Evolutionary conservation across 768 basidiomycete genomes (phyloP), one percentile per base, ranked within the genome.

Genomic region (Ramaria rubella): DNA sequence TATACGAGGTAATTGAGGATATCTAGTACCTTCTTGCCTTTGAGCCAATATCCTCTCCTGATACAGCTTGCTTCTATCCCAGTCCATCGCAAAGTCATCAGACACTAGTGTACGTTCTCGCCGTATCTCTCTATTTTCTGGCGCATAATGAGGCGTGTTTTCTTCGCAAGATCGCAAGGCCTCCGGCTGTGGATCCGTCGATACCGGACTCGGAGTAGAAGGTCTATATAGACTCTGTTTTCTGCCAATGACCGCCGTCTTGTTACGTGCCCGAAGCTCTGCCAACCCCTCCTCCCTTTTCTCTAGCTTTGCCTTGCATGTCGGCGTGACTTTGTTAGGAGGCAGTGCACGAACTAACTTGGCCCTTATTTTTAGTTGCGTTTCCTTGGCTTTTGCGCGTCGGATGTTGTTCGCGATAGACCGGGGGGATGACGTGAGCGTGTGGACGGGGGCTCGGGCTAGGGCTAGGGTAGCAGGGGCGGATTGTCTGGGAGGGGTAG

Each of bases 281-380:
- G 21, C 49, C 6, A 33, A 15, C 14, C 17, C 3, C 21, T 48
- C 15, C 33, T 33, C 31, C 33, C 33, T 14, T 31, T 14, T 36
- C 24, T 9, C 49, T 9, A 51, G 30, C 33, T 51, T 51, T 23
- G 15, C 49, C 33, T 33, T 33, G 29, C 29, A 33, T 21, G 33
- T 36, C 19, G 49, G 33, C 12, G 33, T 33, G 33, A 51, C 33
- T 21, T 36, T 4, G 12, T 51, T 19, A 31, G 49, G 31, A 11
- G 55, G 55, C 34, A 56, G 26, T 14, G 55, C 55, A 23, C 43
- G 44, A 45, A 56, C 44, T 30, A 56, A 45, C 29, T 38, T 56
- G 21, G 17, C 40, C 29, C 43, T 45, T 17, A 56, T 48, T 12
- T 45, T 15, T 30, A 36, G 5, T 8, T 56, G 55, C 34, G n/a